Evolutionary conservation across 169 alveolate genomes (phyloP).

Genomic region (Plasmodium relictum): DNA sequence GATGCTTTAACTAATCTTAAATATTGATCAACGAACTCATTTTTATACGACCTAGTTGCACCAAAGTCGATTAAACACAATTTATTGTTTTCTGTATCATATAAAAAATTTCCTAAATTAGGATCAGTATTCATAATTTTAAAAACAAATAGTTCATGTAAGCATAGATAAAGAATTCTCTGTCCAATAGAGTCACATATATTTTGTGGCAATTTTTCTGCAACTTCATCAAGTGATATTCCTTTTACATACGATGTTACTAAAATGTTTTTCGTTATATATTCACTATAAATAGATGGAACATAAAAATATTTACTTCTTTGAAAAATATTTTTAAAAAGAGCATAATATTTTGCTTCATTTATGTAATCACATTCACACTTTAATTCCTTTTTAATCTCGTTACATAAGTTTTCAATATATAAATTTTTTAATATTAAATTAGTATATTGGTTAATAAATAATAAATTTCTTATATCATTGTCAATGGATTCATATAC

Average conservation of each 20-base stretch:
- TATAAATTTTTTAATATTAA: slow-evolving; percentile 81
- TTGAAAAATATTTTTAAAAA: slow-evolving; percentile 79
- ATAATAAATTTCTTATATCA: slow-evolving; percentile 82
- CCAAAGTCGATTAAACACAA: slow-evolving; percentile 93
- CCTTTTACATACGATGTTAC: slow-evolving; percentile 86
- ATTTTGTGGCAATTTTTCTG: slow-evolving; percentile 72
- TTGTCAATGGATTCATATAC: slow-evolving; percentile 86
- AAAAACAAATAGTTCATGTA: slow-evolving; percentile 90
- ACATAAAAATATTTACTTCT: slow-evolving; percentile 83
- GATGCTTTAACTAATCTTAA: slow-evolving; percentile 89
- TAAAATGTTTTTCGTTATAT: slow-evolving; percentile 80
- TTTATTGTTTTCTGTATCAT: slow-evolving; percentile 81
- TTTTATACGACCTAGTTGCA: slow-evolving; percentile 87
- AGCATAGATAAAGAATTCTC: slow-evolving; percentile 85
- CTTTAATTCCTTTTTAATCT: slow-evolving; percentile 81
- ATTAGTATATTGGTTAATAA: slow-evolving; percentile 81
- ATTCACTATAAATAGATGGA: slow-evolving; percentile 80
- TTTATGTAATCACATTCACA: slow-evolving; percentile 86
- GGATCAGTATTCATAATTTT: slow-evolving; percentile 94
- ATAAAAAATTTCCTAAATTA: slow-evolving; percentile 93
- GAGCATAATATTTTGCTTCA: slow-evolving; percentile 86
- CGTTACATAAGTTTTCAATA: slow-evolving; percentile 81
- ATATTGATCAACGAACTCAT: slow-evolving; percentile 88
- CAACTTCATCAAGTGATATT: slow-evolving; percentile 76
- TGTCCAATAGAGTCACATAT: slow-evolving; percentile 88